phyloP scores from a whole-genome alignment of 495 filamentous ascomycete genomes.

The Platismatia glauca region DNA sequence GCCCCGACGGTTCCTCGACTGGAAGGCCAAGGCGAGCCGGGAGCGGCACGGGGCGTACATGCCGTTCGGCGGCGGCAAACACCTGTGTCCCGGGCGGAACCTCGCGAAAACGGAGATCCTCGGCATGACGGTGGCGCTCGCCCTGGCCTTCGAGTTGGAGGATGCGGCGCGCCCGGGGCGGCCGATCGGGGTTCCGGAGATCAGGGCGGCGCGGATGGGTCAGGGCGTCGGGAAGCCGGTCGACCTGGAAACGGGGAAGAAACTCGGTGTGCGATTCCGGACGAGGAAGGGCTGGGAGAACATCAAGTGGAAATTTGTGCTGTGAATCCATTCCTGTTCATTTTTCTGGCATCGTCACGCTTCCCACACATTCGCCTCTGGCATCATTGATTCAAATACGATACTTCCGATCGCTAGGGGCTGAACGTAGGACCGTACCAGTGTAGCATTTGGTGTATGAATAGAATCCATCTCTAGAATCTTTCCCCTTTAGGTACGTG shows the following conservation, averaged over 20 bases:
- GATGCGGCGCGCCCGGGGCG: not conserved
- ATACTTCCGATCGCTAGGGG: no score
- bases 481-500: no score
- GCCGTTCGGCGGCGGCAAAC: constrained; percentile 1
- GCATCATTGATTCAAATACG: no score
- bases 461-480: no score
- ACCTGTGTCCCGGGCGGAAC: not conserved
- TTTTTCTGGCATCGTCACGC: not conserved
- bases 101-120: not conserved
- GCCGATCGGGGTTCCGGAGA: not conserved
- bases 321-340: not conserved
- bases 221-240: not conserved
- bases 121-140: not conserved
- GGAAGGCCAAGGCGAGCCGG: not conserved
- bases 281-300: not conserved
- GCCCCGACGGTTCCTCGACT: not conserved
- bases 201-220: not conserved
- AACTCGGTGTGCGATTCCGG: not conserved
- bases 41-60: not conserved
- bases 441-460: no score
- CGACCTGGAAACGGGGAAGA: not conserved
- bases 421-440: no score
- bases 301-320: constrained; percentile 1
- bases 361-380: no score
- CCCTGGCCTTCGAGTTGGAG: not conserved